Percentiles rank a stretch among this genome's conserved stretches.
Evolutionary conservation across 2,329 filamentous ascomycete genomes (phyloP).

Genomic region (Cytospora piceicola): DNA sequence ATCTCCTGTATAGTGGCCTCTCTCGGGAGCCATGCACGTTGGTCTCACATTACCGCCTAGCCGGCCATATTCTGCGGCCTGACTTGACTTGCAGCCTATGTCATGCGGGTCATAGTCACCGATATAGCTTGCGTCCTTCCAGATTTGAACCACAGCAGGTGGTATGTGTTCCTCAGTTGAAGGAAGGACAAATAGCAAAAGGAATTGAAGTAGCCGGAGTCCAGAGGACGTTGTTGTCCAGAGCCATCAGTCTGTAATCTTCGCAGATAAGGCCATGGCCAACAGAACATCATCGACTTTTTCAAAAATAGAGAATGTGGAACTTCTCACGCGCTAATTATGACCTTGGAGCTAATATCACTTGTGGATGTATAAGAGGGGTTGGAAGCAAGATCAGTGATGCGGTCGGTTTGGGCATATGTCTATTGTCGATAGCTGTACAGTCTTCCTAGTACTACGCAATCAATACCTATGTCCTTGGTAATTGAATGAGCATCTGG

Average conservation of each 20-base stretch:
- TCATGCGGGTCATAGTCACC: conserved; percentile 50
- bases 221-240: conserved; percentile 59
- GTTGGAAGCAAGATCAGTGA: conserved; percentile 56
- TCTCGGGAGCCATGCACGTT: conserved; percentile 53
- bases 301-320: conserved; percentile 47
- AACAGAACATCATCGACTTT: conserved; percentile 44
- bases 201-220: conserved; percentile 43
- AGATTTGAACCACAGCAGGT: conserved; percentile 51
- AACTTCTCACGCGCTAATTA: conserved; percentile 47
- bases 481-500: no score
- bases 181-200: conserved; percentile 44
- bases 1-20: conserved; percentile 36
- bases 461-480: no score
- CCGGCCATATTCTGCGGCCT: conserved; percentile 48
- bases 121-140: conserved; percentile 47
- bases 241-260: conserved; percentile 52
- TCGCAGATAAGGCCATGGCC: conserved; percentile 47
- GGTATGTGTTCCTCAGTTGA: conserved; percentile 48
- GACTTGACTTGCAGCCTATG: conserved; percentile 50
- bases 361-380: conserved; percentile 46
- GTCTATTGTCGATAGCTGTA: no score
- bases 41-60: conserved; percentile 55
- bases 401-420: conserved; percentile 40
- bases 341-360: conserved; percentile 56
- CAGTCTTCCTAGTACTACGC: no score